Percentiles rank a stretch among this genome's conserved stretches.
phyloP scores from a whole-genome alignment of 2,329 filamentous ascomycete genomes.

The Corniculantispora saksenae region DNA sequence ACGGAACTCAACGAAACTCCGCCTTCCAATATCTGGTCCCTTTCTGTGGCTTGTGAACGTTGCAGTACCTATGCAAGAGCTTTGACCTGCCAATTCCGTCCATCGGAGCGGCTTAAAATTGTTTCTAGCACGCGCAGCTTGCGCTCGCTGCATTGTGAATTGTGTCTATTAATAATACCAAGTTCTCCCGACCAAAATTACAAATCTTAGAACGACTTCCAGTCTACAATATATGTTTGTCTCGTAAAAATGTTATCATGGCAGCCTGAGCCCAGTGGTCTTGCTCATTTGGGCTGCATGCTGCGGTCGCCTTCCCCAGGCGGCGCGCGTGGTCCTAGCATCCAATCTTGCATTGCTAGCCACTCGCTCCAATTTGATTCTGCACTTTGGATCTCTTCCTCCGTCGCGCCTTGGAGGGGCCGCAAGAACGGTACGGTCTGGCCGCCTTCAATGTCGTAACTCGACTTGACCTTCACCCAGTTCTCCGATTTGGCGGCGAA shows the following conservation, averaged over 20 bases:
- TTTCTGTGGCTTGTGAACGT: too few relatives aligned
- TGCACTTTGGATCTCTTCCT: constrained; percentile 78
- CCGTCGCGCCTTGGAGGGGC: constrained; percentile 73
- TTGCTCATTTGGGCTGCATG: background rate
- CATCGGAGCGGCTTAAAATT: background rate
- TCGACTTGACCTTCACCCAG: constrained; percentile 85
- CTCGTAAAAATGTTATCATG: background rate
- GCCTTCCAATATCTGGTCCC: background rate
- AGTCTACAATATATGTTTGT: background rate
- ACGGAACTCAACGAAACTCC: background rate
- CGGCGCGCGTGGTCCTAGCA: constrained; percentile 82
- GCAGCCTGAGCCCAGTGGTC: background rate
- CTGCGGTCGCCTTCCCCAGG: background rate
- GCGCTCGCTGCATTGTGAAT: background rate
- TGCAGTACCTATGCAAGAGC: too few relatives aligned
- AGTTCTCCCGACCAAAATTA: background rate
- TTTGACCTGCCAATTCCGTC: background rate
- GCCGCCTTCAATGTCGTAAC: constrained; percentile 83
- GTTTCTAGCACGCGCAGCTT: background rate
- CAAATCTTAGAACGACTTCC: background rate
- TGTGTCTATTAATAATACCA: background rate
- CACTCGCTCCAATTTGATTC: constrained; percentile 91
- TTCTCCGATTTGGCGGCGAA: constrained; percentile 92
- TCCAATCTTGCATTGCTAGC: constrained; percentile 98
- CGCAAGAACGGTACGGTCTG: constrained; percentile 86